Base-by-base conservation (phyloP, 495 filamentous ascomycete species). In the Glutinoglossum americanum region DNA sequence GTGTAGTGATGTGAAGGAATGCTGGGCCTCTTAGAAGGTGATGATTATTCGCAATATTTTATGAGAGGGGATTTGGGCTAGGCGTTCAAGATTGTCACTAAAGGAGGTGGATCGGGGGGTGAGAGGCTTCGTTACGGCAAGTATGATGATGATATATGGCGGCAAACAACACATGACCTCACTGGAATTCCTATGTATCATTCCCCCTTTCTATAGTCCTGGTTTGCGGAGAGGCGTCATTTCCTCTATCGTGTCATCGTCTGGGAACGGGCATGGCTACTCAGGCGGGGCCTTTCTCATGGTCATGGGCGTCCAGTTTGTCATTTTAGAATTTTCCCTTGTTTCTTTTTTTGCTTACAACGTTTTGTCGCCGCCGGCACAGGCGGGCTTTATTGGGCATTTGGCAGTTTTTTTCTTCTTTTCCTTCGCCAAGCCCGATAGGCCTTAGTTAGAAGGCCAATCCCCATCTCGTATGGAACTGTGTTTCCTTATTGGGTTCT, bases 1-100 rank as follows among this genome's bases (percentile, higher is more conserved):
- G 59, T 39, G 25, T 55, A 15, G 47, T 61, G 23, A 61, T 61
- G 59, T 61, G 57, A 61, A n/a, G 19, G 11, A 11, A 17, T 13
- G 28, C 49, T 27, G 28, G 11, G 19, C 41, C 28, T 32, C 23
- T 27, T 27, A 13, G 23, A 30, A n/a, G n/a, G n/a, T 7, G 25
- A 32, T 1, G 49, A 30, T 5, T 53, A 53, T 13, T 4, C 49
- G 30, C 28, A 25, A 45, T 21, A 21, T 19, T n/a, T 19, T 45
- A 45, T 21, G 41, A 3, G 5, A 45, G 56, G 10, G 61, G 37
- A 9, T 61, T 61, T 28, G 55, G 62, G 23, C 54, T 23, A n/a
- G 64, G 62, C 49, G 49, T 53, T 53, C 41, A 23, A 45, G 17
- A 45, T 21, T 21, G 17, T 45, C 41, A 45, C 41, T 45, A 45